These are phyloP conservation scores for Sequoia sempervirens DNA, from an alignment of 75 land plant genomes.

Conservation along the genomic window DNA sequence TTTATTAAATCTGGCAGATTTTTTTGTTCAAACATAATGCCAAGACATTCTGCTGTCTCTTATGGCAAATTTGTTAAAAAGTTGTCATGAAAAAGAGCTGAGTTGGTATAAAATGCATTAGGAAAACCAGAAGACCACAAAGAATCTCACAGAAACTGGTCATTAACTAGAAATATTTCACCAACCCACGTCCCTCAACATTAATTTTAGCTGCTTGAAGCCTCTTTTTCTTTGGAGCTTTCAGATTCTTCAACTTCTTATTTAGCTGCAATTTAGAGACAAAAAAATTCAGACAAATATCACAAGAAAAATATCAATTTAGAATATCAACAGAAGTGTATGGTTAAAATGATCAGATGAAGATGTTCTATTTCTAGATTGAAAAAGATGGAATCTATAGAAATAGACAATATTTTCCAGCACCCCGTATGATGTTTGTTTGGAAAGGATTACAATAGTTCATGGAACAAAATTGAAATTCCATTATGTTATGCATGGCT, in stretches of 20 bases:
- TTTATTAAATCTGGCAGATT: background rate
- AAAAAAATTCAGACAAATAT: background rate
- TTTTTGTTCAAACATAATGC: background rate
- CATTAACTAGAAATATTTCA: conserved; percentile 50
- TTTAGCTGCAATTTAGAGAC: conserved; percentile 68
- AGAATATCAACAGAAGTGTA: too few species aligned
- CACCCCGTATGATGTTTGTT: too few species aligned
- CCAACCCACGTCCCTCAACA: conserved; percentile 96
- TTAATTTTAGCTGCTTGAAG: conserved; percentile 89
- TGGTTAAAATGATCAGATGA: too few species aligned
- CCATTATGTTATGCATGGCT: too few species aligned
- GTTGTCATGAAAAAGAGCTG: background rate
- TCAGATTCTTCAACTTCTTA: conserved; percentile 91
- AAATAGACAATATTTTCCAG: too few species aligned
- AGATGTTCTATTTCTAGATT: too few species aligned
- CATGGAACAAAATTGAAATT: too few species aligned
- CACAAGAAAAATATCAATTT: background rate
- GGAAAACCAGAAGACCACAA: background rate
- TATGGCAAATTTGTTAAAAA: background rate
- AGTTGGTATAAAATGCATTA: background rate
- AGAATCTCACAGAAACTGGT: background rate
- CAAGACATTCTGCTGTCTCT: background rate
- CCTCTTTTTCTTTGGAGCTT: conserved; percentile 80
- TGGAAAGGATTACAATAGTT: too few species aligned
- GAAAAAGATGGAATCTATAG: too few species aligned